Base-by-base conservation (phyloP, 2,329 filamentous ascomycete genomes). In the Ascochyta koolunga region DNA sequence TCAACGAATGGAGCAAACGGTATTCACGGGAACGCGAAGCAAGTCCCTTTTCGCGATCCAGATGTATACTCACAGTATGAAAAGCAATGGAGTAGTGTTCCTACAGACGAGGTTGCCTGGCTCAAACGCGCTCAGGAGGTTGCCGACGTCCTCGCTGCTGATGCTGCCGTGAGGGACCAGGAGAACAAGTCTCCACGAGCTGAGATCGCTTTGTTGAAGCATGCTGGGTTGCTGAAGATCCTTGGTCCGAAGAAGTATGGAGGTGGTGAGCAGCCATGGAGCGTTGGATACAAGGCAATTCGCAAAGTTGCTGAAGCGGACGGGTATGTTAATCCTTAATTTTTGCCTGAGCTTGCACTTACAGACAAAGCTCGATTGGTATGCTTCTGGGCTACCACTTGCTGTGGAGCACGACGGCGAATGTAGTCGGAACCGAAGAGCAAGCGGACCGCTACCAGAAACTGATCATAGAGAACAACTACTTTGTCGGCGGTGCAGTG, bases 341-440 rank as follows among this genome's bases (percentile, higher is more conserved):
- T 8, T 6, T 18, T n/a, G 16, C 15, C 15, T 41, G 13, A 5
- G 15, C 22, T n/a, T 49, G 22, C 10, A 22, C 8, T 46, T 10
- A 46, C 36, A 13, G 4, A 31, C 13, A 11, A 38, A 71, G 69
- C 0, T 86, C 83, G 0, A 76, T 89, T 27, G 86, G 86, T 1
- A 87, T 87, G 85, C 78, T 89, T 0, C 76, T 88, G 0, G 86
- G 84, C 1, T 88, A 88, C 60, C 85, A 88, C 62, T 74, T 88
- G 4, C 76, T 87, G 7, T 89, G 86, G 86, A 84, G 82, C 0
- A 83, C 79, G 0, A 87, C 83, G 0, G 84, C 83, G 15, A 83
- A 82, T 53, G 76, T 88, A 0, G 82, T 88, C 9, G 86, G 86
- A 1, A 85, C 78, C 0, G 69, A 81, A 0, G 82, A 86, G 59